Conservation (phyloP, 306 rosid genomes). For the Begonia loranthoides region DNA sequence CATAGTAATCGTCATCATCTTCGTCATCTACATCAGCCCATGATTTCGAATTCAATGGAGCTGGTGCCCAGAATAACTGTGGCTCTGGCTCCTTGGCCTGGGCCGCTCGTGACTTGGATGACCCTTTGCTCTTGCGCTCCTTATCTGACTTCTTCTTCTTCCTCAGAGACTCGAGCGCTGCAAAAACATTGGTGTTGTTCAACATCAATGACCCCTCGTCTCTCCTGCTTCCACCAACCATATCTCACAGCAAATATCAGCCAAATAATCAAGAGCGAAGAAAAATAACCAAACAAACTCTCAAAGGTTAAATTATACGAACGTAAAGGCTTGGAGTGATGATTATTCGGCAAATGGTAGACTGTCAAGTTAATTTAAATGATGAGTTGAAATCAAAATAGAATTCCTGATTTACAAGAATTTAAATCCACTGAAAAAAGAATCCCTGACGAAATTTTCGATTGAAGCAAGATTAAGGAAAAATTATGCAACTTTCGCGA, state of each 20-base stretch:
- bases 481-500: constrained; percentile 1
- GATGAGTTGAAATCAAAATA: background rate
- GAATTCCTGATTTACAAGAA: background rate
- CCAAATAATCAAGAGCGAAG: no score
- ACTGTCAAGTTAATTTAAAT: no score
- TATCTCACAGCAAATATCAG: constrained; percentile 10
- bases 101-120: constrained; percentile 31
- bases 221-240: constrained; percentile 85
- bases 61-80: constrained; percentile 64
- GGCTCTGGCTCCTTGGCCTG: constrained; percentile 43
- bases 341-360: no score
- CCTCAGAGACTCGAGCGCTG: constrained; percentile 74
- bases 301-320: no score
- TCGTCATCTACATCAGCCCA: constrained; percentile 96
- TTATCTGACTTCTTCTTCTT: constrained; percentile 92
- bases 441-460: no score
- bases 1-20: constrained; percentile 61
- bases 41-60: constrained; percentile 50
- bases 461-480: no score
- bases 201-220: constrained; percentile 73
- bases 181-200: constrained; percentile 73
- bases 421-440: no score
- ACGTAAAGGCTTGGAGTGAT: background rate
- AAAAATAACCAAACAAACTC: background rate
- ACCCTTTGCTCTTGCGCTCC: constrained; percentile 53